Base-by-base conservation (phyloP, 495 filamentous ascomycete genomes). In the Xylaria nigripes region DNA sequence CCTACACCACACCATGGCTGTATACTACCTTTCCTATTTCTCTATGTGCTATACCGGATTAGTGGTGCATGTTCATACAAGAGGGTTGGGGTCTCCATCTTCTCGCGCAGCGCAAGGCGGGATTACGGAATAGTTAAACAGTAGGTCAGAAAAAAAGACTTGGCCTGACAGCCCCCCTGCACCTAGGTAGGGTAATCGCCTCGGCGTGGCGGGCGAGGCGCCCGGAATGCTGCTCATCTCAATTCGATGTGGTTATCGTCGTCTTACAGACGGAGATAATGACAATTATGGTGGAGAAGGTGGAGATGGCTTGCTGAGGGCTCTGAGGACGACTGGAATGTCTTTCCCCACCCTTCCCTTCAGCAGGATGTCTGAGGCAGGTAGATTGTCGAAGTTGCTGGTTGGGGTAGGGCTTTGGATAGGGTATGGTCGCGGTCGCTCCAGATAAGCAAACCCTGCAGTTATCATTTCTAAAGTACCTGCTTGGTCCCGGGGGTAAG, bases 241-340 rank as follows among this genome's bases (percentile, higher is more conserved):
- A 64, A 67, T 67, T 67, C 64, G 64, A 67, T 52, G 52, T 64
- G 61, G 61, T 61, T 45, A 32, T 57, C 56, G 57, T 55, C 59
- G 64, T 64, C 64, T 64, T 58, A 64, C 64, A 62, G 54, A 62
- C 64, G 64, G 61, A 64, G 64, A 66, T 66, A 66, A 61, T 66
- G 58, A 58, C 46, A 50, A 66, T 63, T 63, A 54, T 53, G 51
- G 51, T 58, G 54, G 48, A 60, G 56, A 59, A 50, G 59, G 32
- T 38, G 58, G 58, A 63, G 54, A 62, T 66, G 64, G 57, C 58
- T 55, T 61, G 64, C 58, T 61, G 54, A 56, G 52, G 55, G n/a
- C n/a, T 61, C 58, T 61, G 54, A 59, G 24, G 52, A 46, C 51
- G 55, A 64, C 61, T 52, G 51, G 54, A 58, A 59, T 55, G 51